These are phyloP conservation scores for Vaccinium darrowii DNA, from an alignment of 148 eudicot genomes.

Conservation along the genomic window DNA sequence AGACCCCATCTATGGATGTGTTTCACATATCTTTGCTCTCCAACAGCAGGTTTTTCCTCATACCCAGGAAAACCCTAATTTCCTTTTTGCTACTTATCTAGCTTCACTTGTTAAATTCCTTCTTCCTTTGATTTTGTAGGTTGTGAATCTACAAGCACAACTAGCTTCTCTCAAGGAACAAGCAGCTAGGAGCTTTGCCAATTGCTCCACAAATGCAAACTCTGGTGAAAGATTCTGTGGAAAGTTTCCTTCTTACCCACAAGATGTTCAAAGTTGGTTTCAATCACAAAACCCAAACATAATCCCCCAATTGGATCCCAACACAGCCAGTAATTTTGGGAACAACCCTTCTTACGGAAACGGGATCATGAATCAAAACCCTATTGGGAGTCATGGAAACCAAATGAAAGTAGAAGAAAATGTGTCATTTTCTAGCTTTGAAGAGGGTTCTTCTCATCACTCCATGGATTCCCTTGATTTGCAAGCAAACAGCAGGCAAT, in stretches of 20 bases:
- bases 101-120: background rate
- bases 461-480: conserved; percentile 56
- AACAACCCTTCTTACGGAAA: conserved; percentile 33
- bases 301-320: conserved; percentile 49
- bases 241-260: conserved; percentile 41
- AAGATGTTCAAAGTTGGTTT: conserved; percentile 73
- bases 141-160: conserved; percentile 72
- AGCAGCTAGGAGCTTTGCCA: conserved; percentile 39
- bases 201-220: conserved; percentile 32
- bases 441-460: conserved; percentile 40
- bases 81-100: background rate
- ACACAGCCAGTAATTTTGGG: conserved; percentile 27
- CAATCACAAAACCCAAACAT: conserved; percentile 57
- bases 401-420: conserved; percentile 40
- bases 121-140: conserved; percentile 30
- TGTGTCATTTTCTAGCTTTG: conserved; percentile 48
- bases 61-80: conserved; percentile 18
- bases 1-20: conserved; percentile 50
- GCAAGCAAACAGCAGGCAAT: conserved; percentile 35
- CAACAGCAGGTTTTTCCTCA: conserved; percentile 36
- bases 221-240: conserved; percentile 36
- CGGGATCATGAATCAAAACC: conserved; percentile 29
- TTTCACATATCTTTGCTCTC: conserved; percentile 41
- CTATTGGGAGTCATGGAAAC: conserved; percentile 24
- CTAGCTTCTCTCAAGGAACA: conserved; percentile 55